Base-by-base conservation (phyloP, 2,329 filamentous ascomycete genomes). In the Cercospora berteroae region DNA sequence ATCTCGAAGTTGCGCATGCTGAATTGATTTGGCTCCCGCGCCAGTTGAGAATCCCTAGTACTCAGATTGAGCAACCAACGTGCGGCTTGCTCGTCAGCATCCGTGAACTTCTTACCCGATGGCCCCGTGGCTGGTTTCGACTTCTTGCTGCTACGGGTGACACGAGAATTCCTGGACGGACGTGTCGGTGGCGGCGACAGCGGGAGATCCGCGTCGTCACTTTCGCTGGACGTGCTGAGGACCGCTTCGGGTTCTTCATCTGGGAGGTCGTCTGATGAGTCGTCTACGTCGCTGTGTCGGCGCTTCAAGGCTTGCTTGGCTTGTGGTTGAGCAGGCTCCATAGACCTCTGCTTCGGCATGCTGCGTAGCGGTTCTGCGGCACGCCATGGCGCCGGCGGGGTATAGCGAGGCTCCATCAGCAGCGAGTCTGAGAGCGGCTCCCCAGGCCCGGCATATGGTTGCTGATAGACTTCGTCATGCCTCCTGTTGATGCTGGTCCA, bases 401-500 rank as follows among this genome's bases (percentile, higher is more conserved):
- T 65, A 60, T 66, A 70, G 23, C 67, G 64, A 42, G 71, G 70
- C 56, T 74, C 68, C 16, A 61, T 69, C 29, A 73, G 69, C 36
- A 74, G 66, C 5, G 70, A 66, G 25, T 61, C 52, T 31, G 68
- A 66, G 20, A 69, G 57, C 13, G 69, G 55, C 23, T 42, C 59
- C 48, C 67, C 58, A 25, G 71, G 62, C 25, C 48, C 63, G 10
- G 67, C 66, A 23, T 61, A 29, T 16, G 62, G 62, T 18, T 55
- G 60, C 59, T 60, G 25, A 55, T 25, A 27, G 23, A 55, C 12
- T n/a, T 52, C 58, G 59, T 61, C 18, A 29, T 63, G 58, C 2
- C 62, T 20, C 13, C 67, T 44, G 61, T 77, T 77, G 71, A 77
- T 72, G 60, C 70, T 73, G 16, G 73, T 71, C 73, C 74, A 77